These are phyloP conservation scores for Lasiosphaeriaceae sp. DNA, from an alignment of 495 filamentous ascomycete species.

Conservation along the genomic window DNA sequence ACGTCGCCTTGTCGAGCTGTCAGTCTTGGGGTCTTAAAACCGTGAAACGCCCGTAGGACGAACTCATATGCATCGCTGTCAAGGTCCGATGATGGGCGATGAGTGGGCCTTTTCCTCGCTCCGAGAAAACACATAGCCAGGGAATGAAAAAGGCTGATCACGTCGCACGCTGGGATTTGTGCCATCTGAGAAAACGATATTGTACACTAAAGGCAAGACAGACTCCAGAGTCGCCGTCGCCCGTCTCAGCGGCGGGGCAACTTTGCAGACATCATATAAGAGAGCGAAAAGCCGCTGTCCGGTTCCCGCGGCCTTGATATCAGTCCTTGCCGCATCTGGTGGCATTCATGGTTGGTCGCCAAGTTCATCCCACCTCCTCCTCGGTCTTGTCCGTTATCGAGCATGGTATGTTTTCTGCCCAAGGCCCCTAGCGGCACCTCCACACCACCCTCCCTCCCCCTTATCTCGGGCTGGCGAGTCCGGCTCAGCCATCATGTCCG, in stretches of 20 bases:
- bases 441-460: constrained; percentile 1
- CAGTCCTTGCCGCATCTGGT: constrained; percentile 1
- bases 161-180: constrained; percentile 5
- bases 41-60: constrained; percentile 7
- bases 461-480: background rate
- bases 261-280: constrained; percentile 8
- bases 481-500: too few species aligned
- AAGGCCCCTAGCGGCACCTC: background rate
- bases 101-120: background rate
- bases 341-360: constrained; percentile 5
- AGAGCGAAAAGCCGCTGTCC: background rate
- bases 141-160: constrained; percentile 7
- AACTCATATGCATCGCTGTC: constrained; percentile 4
- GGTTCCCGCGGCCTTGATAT: background rate
- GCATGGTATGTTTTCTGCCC: constrained; percentile 12
- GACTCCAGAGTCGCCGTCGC: constrained; percentile 4
- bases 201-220: background rate
- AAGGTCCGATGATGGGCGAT: constrained; percentile 22
- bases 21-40: constrained; percentile 5
- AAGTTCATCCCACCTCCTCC: constrained; percentile 1
- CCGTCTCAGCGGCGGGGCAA: constrained; percentile 1
- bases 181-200: background rate
- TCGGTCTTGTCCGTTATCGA: constrained; percentile 6
- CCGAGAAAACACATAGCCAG: background rate
- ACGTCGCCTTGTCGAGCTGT: background rate